Conservation (phyloP, 768 basidiomycete genomes). For the Russula lepida region DNA sequence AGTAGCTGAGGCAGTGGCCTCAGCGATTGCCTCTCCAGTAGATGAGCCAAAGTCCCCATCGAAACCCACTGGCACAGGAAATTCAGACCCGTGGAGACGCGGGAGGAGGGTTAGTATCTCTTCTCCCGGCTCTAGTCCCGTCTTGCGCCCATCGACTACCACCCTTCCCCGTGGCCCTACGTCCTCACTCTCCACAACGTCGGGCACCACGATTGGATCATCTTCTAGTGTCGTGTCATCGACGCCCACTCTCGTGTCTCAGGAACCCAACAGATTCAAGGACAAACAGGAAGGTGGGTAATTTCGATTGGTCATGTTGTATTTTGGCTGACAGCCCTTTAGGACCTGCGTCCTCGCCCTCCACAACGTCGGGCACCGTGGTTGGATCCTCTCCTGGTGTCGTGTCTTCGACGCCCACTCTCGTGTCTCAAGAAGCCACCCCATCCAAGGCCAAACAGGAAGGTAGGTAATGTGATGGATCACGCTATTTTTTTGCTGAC, state of each 20-base stretch:
- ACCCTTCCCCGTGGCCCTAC: not conserved
- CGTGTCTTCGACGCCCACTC: constrained; percentile 1
- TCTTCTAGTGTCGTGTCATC: not conserved
- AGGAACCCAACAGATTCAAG: not conserved
- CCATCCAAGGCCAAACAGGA: not conserved
- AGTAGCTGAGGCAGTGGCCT: not conserved
- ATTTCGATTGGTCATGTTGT: not conserved
- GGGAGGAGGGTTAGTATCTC: not conserved
- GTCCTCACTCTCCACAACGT: not conserved
- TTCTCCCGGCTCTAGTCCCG: not conserved
- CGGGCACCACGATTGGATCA: not conserved
- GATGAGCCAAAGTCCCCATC: not conserved
- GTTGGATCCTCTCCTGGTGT: not conserved
- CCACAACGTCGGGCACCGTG: not conserved
- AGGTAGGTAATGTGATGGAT: not conserved
- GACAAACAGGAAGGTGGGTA: constrained; percentile 4
- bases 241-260: not conserved
- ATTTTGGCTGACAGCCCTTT: not conserved
- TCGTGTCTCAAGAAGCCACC: not conserved
- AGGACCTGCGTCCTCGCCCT: not conserved
- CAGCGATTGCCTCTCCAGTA: not conserved
- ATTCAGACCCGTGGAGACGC: not conserved
- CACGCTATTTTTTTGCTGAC: not conserved
- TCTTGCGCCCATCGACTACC: not conserved
- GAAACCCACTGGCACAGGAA: not conserved